Conservation (phyloP, 2,329 filamentous ascomycete genomes). For the Aspergillus puulaauensis region DNA sequence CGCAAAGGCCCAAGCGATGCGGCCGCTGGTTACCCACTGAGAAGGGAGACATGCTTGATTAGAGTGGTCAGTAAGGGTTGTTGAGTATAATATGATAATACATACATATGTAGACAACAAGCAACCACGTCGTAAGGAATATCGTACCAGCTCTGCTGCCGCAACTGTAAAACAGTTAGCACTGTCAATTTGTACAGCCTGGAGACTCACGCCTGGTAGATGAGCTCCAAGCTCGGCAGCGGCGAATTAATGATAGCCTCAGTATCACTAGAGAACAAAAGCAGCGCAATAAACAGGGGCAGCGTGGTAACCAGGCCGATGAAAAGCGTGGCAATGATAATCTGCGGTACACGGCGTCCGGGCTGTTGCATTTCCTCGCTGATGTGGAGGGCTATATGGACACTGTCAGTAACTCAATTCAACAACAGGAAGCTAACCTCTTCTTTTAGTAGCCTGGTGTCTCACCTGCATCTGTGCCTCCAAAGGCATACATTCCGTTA, state of each 20-base stretch:
- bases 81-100: background rate
- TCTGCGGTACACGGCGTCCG: constrained; percentile 18
- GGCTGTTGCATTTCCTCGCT: constrained; percentile 21
- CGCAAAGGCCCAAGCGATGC: constrained; percentile 13
- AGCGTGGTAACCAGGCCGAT: constrained; percentile 18
- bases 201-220: background rate
- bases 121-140: constrained; percentile 14
- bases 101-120: constrained; percentile 17
- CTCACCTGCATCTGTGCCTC: constrained; percentile 23
- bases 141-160: background rate
- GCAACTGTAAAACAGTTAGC: background rate
- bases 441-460: background rate
- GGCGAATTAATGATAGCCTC: background rate
- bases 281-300: background rate
- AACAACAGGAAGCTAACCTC: background rate
- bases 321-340: constrained; percentile 20
- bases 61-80: background rate
- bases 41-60: background rate
- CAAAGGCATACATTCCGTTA: constrained; percentile 28
- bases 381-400: background rate
- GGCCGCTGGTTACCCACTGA: constrained; percentile 11
- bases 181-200: background rate
- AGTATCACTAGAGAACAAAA: background rate
- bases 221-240: background rate
- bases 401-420: background rate